phyloP scores from a whole-genome alignment of 495 filamentous ascomycete species.

The Trichoderma erinaceum region DNA sequence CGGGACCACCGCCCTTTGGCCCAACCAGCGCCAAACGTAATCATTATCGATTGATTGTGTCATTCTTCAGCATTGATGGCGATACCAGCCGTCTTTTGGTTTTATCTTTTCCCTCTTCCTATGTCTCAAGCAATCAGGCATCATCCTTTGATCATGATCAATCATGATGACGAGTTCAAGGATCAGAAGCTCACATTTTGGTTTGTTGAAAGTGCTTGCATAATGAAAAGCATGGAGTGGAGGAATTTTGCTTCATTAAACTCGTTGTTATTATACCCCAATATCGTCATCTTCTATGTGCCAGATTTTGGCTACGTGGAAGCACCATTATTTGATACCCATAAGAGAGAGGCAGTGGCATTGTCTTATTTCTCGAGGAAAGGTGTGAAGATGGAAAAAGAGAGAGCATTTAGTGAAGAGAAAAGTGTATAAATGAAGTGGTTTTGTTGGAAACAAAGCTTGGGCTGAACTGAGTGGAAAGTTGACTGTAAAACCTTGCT shows the following conservation, averaged over 20 bases:
- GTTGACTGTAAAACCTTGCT: not conserved
- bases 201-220: not conserved
- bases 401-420: not conserved
- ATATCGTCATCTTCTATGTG: not conserved
- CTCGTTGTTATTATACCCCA: conserved; percentile 4
- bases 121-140: not conserved
- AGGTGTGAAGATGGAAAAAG: not conserved
- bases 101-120: not conserved
- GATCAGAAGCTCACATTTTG: not conserved
- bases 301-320: not conserved
- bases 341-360: not conserved
- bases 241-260: not conserved
- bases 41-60: conserved; percentile 1
- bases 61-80: not conserved
- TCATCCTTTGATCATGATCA: not conserved
- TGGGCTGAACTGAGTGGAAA: not conserved
- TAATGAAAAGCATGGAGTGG: not conserved
- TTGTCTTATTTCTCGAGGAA: not conserved
- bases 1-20: not conserved
- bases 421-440: not conserved
- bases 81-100: not conserved
- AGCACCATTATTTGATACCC: not conserved
- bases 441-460: not conserved
- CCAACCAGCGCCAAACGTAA: not conserved
- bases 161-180: not conserved